Evolutionary conservation across 2,329 filamentous ascomycete genomes (phyloP).

Genomic region (Hortaea werneckii): DNA sequence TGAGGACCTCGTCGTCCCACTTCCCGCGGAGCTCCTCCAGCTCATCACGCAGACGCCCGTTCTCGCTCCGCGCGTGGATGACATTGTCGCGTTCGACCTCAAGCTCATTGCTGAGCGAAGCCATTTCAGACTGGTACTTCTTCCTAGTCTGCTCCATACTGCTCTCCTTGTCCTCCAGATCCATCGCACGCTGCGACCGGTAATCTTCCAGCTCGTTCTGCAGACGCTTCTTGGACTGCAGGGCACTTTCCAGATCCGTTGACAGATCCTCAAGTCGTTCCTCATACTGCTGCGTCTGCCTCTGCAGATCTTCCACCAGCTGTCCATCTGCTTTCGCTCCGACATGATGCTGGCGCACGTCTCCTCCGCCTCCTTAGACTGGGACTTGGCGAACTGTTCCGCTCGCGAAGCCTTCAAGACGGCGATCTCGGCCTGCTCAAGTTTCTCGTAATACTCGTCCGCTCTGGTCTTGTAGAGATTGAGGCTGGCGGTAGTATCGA

Average conservation of each 20-base stretch:
- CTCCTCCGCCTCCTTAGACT: constrained; percentile 84
- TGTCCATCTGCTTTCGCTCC: constrained; percentile 85
- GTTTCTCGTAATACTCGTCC: constrained; percentile 93
- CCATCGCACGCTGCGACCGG: constrained; percentile 84
- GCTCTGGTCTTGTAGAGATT: constrained; percentile 83
- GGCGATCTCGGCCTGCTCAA: constrained; percentile 92
- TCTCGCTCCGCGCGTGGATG: constrained; percentile 74
- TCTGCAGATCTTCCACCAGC: constrained; percentile 78
- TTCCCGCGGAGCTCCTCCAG: constrained; percentile 89
- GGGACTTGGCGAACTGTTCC: constrained; percentile 86
- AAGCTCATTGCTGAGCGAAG: constrained; percentile 79
- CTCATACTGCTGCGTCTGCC: constrained; percentile 79
- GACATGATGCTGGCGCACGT: constrained; percentile 83
- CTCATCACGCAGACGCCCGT: constrained; percentile 82
- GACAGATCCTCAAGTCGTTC: constrained; percentile 85
- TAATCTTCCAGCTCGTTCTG: constrained; percentile 98
- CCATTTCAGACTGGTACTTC: constrained; percentile 93
- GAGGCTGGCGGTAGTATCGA: constrained; percentile 74
- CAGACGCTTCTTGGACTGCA: constrained; percentile 84
- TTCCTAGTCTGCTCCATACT: constrained; percentile 94
- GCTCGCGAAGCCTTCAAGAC: constrained; percentile 86
- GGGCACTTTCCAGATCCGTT: constrained; percentile 73
- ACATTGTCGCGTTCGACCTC: constrained; percentile 87
- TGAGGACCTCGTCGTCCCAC: constrained; percentile 96
- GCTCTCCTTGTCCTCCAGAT: constrained; percentile 92